Conservation (phyloP, 306 rosid species). For the Vigna angularis region DNA sequence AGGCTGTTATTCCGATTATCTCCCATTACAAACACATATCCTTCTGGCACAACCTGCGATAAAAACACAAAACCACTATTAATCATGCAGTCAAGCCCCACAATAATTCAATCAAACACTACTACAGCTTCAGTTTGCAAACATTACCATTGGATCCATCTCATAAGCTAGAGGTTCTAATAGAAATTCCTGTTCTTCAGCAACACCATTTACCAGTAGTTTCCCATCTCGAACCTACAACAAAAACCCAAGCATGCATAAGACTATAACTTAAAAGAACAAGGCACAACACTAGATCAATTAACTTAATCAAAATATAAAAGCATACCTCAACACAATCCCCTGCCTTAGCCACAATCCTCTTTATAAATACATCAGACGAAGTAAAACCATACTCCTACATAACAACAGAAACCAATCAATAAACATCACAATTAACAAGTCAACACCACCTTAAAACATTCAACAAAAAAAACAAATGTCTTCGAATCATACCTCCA, state of each 20-base stretch:
- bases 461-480: not conserved
- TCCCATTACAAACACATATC: conserved; percentile 93
- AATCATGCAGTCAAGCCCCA: conserved; percentile 7
- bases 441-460: conserved; percentile 18
- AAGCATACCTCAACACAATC: conserved; percentile 77
- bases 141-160: conserved; percentile 72
- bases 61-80: not conserved
- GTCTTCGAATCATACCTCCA: conserved; percentile 60
- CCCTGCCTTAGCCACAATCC: conserved; percentile 95
- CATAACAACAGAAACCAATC: conserved; percentile 36
- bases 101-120: conserved; percentile 23
- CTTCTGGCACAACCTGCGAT: conserved; percentile 91
- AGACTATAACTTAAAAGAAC: conserved; percentile 6
- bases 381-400: conserved; percentile 74
- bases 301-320: not conserved
- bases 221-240: conserved; percentile 80
- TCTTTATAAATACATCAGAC: conserved; percentile 79
- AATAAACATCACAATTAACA: conserved; percentile 13
- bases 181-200: conserved; percentile 73
- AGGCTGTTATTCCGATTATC: conserved; percentile 95
- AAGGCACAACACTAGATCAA: conserved; percentile 1
- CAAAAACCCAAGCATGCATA: conserved; percentile 6
- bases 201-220: conserved; percentile 73
- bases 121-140: conserved; percentile 1
- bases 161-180: conserved; percentile 84